Evolutionary conservation across 2,329 filamentous ascomycete genomes (phyloP).

Genomic region (Podosphaera leucotricha): DNA sequence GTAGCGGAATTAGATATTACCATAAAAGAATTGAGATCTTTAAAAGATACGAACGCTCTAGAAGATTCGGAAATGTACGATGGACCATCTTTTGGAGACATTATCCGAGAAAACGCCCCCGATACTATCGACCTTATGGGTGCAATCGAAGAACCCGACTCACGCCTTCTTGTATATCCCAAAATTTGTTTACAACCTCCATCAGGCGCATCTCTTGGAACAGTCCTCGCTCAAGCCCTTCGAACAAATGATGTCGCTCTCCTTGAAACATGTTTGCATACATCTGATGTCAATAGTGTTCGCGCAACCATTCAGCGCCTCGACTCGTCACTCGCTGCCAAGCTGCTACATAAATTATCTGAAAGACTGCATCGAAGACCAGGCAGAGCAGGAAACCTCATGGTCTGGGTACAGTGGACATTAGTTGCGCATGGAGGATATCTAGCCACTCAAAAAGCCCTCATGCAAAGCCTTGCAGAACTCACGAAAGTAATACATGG

Average conservation of each 20-base stretch:
- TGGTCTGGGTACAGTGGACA: constrained; percentile 93
- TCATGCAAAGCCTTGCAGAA: constrained; percentile 53
- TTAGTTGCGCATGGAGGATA: constrained; percentile 81
- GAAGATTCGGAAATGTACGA: constrained; percentile 15
- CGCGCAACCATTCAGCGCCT: constrained; percentile 76
- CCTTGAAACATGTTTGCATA: constrained; percentile 77
- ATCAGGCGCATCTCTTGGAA: constrained; percentile 61
- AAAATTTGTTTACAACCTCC: constrained; percentile 19
- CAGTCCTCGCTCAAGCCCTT: constrained; percentile 80
- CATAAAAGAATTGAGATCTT: constrained; percentile 16
- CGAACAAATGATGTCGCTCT: constrained; percentile 76
- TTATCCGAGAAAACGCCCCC: constrained; percentile 44
- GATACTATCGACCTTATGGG: constrained; percentile 56
- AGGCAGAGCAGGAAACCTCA: constrained; percentile 69
- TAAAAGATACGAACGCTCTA: constrained; percentile 17
- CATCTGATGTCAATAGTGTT: constrained; percentile 52
- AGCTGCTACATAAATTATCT: constrained; percentile 60
- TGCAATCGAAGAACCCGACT: constrained; percentile 22
- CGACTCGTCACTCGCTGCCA: constrained; percentile 60
- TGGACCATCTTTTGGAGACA: constrained; percentile 62
- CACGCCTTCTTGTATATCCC: constrained; percentile 8
- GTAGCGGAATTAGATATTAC: constrained; percentile 18
- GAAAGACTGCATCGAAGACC: constrained; percentile 70
- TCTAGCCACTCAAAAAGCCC: constrained; percentile 62
- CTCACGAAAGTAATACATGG: constrained; percentile 75